A percentile compares a stretch with the other conserved stretches of the same genome.
These are phyloP conservation scores for Lactifluus echinatus DNA, from an alignment of 768 basidiomycete species.

Conservation along the genomic window DNA sequence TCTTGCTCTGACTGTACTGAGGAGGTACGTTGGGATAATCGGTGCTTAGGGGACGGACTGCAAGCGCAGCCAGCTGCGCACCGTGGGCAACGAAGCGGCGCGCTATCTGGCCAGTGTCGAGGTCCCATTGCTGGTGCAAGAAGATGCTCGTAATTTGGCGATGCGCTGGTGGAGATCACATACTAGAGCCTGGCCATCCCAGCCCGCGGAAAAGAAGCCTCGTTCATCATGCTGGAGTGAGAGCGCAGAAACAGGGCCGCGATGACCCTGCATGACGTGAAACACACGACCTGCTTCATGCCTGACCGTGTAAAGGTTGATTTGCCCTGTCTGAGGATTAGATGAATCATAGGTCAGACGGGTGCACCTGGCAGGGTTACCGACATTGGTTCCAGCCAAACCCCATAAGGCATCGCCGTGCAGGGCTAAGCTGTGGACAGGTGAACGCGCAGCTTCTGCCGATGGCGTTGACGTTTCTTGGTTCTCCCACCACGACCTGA, in stretches of 20 bases:
- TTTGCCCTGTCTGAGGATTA: constrained; percentile 61
- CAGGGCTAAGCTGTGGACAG: constrained; percentile 86
- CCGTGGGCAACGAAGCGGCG: constrained; percentile 76
- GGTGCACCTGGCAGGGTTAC: constrained; percentile 26
- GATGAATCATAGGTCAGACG: constrained; percentile 8
- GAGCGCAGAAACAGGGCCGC: constrained; percentile 78
- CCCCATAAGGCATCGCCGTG: constrained; percentile 93
- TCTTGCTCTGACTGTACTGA: constrained; percentile 14
- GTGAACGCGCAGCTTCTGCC: constrained; percentile 32
- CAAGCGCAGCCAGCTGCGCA: constrained; percentile 75
- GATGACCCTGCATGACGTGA: constrained; percentile 68
- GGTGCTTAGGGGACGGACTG: constrained; percentile 56
- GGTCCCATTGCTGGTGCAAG: constrained; percentile 85
- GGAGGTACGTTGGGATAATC: constrained; percentile 24
- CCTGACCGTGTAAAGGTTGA: constrained; percentile 88
- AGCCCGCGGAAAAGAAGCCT: constrained; percentile 82
- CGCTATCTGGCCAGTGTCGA: constrained; percentile 77
- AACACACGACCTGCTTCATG: constrained; percentile 80
- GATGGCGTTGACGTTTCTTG: constrained; percentile 24
- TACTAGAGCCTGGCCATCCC: constrained; percentile 87
- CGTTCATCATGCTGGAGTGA: constrained; percentile 75
- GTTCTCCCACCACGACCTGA: constrained; percentile 91
- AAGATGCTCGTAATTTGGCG: constrained; percentile 8
- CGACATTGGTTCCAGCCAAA: constrained; percentile 77
- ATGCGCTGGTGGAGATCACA: constrained; percentile 27